Evolutionary conservation across 2,329 filamentous ascomycete species (phyloP).

Genomic region (Cladophialophora carrionii): DNA sequence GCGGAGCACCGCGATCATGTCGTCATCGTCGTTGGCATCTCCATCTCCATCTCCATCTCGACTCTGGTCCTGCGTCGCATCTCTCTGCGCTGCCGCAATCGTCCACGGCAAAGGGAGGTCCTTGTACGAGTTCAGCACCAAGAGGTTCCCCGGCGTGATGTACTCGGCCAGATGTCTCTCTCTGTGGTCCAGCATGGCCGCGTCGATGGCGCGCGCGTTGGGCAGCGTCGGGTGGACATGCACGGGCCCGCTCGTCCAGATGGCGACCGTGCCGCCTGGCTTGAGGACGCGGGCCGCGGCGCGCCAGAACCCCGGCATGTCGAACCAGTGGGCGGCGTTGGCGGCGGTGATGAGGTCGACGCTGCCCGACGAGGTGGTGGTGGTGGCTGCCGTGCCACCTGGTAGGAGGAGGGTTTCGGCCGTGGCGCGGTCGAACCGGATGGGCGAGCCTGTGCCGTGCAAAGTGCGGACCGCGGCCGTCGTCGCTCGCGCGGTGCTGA

Average conservation of each 20-base stretch:
- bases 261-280: slow-evolving; percentile 57
- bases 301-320: slow-evolving; percentile 57
- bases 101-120: slow-evolving; percentile 58
- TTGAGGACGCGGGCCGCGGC: slow-evolving; percentile 52
- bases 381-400: no score
- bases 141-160: slow-evolving; percentile 48
- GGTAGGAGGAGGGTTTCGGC: no score
- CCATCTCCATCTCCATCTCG: no score
- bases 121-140: slow-evolving; percentile 49
- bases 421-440: neutral
- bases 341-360: slow-evolving; percentile 57
- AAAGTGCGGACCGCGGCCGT: slow-evolving; percentile 50
- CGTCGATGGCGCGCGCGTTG: slow-evolving; percentile 50
- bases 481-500: slow-evolving; percentile 48
- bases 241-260: slow-evolving; percentile 50
- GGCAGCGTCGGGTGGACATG: slow-evolving; percentile 44
- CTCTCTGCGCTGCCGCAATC: neutral
- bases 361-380: no score
- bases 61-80: no score
- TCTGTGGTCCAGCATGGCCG: slow-evolving; percentile 46
- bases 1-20: slow-evolving; percentile 23
- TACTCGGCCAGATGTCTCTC: slow-evolving; percentile 49
- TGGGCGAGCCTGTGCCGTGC: slow-evolving; percentile 47
- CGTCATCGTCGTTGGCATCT: no score
- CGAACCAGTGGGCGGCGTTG: slow-evolving; percentile 61